Base-by-base conservation (phyloP, 2,329 filamentous ascomycete genomes). In the Colletotrichum sp. region DNA sequence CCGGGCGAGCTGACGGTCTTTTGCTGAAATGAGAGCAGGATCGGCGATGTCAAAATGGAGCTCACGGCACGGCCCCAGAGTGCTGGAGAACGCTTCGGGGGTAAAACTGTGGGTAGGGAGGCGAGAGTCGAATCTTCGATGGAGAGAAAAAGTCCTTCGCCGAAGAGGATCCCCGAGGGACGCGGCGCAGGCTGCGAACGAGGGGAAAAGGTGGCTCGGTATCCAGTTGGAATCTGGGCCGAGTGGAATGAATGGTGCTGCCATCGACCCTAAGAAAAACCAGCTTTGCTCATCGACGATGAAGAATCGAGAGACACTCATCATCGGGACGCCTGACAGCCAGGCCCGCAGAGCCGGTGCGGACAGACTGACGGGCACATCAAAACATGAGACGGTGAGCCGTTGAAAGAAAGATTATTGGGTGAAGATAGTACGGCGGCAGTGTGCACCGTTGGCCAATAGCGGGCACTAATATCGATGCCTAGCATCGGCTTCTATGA, bases 1-100 rank as follows among this genome's bases (percentile, higher is more conserved):
- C n/a, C 30, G 49, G 30, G 34, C 34, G 62, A 52, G 63, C 55
- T 68, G 44, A 32, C 63, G 39, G 55, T 8, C n/a, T 52, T 22
- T 22, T 29, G 52, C 22, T 36, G 30, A 55, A 25, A 44, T 30
- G 55, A 63, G 39, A 15, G 34, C 16, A 55, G 39, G 63, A 72
- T 75, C 69, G 72, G 72, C 72, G 69, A 72, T 72, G 69, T 34
- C 57, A 15, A 52, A 63, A 36, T 63, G 39, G 44, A 64, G 63
- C 68, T 52, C 44, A 52, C 44, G n/a, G 44, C n/a, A 59, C 22
- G 52, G 55, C 52, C 30, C 13, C 52, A 34, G 34, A 29, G 15
- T 52, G 22, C 22, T 34, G 66, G 66, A 39, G 66, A 30, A 69
- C 52, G 32, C n/a, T 22, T 61, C 16, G 49, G 65, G 32, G 52